These are phyloP conservation scores for Halophytophthora polymorphica DNA, from an alignment of 352 stramenopile genomes.

Conservation along the genomic window DNA sequence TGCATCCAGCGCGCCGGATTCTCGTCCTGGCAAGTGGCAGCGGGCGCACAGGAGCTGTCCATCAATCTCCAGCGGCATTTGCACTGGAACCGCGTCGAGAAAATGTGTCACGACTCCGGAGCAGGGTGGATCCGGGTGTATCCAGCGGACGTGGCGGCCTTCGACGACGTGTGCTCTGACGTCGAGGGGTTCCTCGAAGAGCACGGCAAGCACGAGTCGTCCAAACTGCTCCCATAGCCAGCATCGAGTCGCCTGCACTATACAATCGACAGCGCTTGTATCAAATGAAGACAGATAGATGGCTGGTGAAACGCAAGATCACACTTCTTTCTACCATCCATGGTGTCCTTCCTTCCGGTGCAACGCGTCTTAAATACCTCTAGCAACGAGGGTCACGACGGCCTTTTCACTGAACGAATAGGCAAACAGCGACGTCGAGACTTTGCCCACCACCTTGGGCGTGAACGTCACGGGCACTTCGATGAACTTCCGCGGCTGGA, in stretches of 20 bases:
- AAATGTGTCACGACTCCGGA: conserved; percentile 86
- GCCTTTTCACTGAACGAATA: conserved; percentile 81
- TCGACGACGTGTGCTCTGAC: conserved; percentile 69
- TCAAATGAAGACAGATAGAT: conserved; percentile 20
- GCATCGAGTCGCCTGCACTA: too few relatives aligned
- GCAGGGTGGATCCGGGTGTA: conserved; percentile 86
- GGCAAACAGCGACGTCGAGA: conserved; percentile 76
- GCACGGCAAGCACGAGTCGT: conserved; percentile 36
- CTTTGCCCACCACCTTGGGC: conserved; percentile 74
- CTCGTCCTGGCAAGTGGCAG: conserved; percentile 80
- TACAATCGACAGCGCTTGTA: neutral
- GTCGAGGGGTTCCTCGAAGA: conserved; percentile 69
- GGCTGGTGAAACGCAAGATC: conserved; percentile 2
- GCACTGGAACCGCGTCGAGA: conserved; percentile 86
- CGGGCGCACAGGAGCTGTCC: conserved; percentile 81
- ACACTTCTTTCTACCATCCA: neutral
- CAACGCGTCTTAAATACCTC: conserved; percentile 40
- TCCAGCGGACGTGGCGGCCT: conserved; percentile 68
- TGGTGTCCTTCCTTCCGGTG: conserved; percentile 5
- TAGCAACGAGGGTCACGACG: conserved; percentile 72
- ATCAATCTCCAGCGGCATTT: conserved; percentile 87
- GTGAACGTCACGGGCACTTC: conserved; percentile 75
- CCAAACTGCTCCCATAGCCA: conserved; percentile 19
- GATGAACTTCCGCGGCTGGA: conserved; percentile 84
- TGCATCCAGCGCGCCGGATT: conserved; percentile 85